These are phyloP conservation scores for Sungouiozyma ichnusensis DNA, from an alignment of 805 yeast genomes.

Conservation along the genomic window DNA sequence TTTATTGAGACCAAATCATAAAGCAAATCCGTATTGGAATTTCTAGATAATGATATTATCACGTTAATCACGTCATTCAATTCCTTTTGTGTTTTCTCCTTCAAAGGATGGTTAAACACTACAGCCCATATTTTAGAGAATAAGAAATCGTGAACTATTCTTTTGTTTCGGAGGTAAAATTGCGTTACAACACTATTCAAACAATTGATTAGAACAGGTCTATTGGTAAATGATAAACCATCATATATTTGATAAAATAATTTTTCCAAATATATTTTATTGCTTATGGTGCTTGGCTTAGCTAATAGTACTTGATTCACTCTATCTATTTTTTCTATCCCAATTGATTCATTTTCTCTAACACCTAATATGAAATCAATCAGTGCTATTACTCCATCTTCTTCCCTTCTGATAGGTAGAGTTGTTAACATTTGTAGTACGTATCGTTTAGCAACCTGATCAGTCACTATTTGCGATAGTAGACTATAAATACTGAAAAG, in stretches of 20 bases:
- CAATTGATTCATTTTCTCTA: constrained; percentile 55
- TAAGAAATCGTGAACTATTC: constrained; percentile 49
- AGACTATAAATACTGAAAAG: constrained; percentile 51
- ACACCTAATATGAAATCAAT: constrained; percentile 71
- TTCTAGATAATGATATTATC: constrained; percentile 48
- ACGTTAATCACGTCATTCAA: constrained; percentile 58
- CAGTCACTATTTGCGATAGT: constrained; percentile 40
- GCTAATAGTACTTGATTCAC: constrained; percentile 56
- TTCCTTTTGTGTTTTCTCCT: constrained; percentile 36
- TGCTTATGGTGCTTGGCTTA: constrained; percentile 44
- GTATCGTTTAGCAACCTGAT: constrained; percentile 36
- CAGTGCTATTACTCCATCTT: constrained; percentile 63
- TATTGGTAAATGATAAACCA: constrained; percentile 46
- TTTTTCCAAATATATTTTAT: constrained; percentile 42
- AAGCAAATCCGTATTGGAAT: constrained; percentile 29
- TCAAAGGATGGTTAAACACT: constrained; percentile 25
- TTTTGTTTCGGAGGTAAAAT: constrained; percentile 39
- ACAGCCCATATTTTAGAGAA: constrained; percentile 39
- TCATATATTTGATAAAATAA: constrained; percentile 57
- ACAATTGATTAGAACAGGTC: constrained; percentile 49
- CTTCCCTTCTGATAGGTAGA: constrained; percentile 44
- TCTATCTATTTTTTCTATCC: constrained; percentile 52
- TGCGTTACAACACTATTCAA: constrained; percentile 44
- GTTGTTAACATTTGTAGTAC: constrained; percentile 41
- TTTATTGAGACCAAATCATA: constrained; percentile 18